phyloP scores from a whole-genome alignment of 768 basidiomycete species.

The Peribolospora kevripleyi region DNA sequence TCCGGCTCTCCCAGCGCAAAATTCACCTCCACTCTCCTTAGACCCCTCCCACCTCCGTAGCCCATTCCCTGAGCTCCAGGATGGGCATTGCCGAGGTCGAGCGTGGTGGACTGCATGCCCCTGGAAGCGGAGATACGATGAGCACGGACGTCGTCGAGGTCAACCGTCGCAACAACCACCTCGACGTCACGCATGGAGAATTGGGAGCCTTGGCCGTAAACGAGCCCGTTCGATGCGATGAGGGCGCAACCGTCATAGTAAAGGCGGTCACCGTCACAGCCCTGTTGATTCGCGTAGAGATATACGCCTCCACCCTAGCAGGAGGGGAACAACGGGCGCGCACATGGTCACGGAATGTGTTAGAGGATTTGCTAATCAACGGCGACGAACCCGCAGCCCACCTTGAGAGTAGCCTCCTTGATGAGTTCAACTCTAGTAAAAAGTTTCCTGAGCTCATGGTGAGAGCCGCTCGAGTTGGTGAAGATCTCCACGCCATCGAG shows the following conservation, averaged over 20 bases:
- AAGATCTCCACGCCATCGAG: constrained; percentile 97
- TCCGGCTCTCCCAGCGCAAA: constrained; percentile 56
- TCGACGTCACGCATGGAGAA: constrained; percentile 92
- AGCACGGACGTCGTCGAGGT: constrained; percentile 85
- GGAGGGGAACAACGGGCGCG: too few relatives aligned
- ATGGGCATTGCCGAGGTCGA: too few relatives aligned
- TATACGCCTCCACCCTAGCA: constrained; percentile 78
- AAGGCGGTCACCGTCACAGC: constrained; percentile 88
- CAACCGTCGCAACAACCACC: constrained; percentile 81
- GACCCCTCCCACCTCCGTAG: too few relatives aligned
- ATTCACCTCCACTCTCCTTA: constrained; percentile 43
- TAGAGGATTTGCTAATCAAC: neutral
- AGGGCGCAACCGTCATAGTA: constrained; percentile 96
- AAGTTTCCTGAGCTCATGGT: constrained; percentile 94
- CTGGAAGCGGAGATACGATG: constrained; percentile 53
- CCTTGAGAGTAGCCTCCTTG: constrained; percentile 89
- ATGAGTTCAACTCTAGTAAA: constrained; percentile 77
- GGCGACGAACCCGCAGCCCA: constrained; percentile 13
- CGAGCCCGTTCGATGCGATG: constrained; percentile 78
- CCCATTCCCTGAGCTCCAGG: too few relatives aligned
- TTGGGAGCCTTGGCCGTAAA: constrained; percentile 86
- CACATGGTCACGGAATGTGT: neutral
- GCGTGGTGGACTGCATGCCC: constrained; percentile 42
- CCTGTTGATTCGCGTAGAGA: constrained; percentile 95
- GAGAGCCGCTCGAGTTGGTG: constrained; percentile 93